Evolutionary conservation across 2,329 filamentous ascomycete species (phyloP), one percentile per base, ranked within the genome.

Genomic region (Beauveria brongniartii): DNA sequence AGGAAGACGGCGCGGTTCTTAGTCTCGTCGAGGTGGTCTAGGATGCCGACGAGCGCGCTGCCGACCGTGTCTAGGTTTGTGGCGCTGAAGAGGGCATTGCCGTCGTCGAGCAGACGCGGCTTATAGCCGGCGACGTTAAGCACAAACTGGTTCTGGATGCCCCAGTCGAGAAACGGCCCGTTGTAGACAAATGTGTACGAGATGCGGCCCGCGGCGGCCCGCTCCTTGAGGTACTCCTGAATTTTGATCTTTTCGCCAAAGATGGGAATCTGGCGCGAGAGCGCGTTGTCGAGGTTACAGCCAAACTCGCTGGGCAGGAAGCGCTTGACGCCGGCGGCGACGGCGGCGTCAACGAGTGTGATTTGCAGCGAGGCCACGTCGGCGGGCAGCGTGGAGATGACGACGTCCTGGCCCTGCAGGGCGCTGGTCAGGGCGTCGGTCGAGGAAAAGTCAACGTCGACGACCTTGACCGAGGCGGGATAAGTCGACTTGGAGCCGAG

Each of bases 1-100:
- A 85, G 68, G 63, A 77, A 81, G 37, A 87, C 70, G 62, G 78
- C 76, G 55, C 78, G 73, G 66, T 86, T 85, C 63, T 73, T 77
- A 0, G 80, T 83, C 58, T 75, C 70, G 0, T 75, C 71, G 0
- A 77, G 74, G 20, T 69, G 75, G 66, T 69, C 73, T 3, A 86
- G 71, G 1, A 81, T 71, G 12, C 74, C 73, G 14, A 77, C 73
- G 0, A 82, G 73, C 1, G 81, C 77, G 26, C 75, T 69, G 1
- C 74, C 80, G 24, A 83, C 72, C 18, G 74, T 72, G 5, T 69
- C 64, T 1, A 82, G 69, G 7, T 78, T 82, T 3, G 76, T 81
- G 0, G 75, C 63, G 5, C 75, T 78, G 66, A 80, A 80, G 16
- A 63, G 71, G 0, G 69, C 69, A 20, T 78, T 71, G 12, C 83